Evolutionary conservation across 371 early-diverging fungal species (phyloP), one percentile per base, ranked within the genome.

Genomic region (Syncephalastrum racemosum): DNA sequence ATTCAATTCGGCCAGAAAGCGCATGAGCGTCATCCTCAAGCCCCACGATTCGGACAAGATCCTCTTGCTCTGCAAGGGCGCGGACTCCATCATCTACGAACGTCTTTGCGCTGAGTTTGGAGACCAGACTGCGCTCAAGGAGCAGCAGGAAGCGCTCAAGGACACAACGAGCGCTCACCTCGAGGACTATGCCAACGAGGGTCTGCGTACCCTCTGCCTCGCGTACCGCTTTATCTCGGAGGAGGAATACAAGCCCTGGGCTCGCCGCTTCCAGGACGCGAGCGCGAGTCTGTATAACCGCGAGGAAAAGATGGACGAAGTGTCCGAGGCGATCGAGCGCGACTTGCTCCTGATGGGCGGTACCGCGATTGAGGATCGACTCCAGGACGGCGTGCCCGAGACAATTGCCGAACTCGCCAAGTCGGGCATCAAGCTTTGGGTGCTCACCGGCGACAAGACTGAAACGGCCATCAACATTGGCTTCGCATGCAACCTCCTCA

Each of bases 391-490:
- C 20, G 99, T 98, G 0, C 93, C 94, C n/a, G 90, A 94, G 59
- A 92, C 98, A 0, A 93, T 99, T 56, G 86, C 85, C 49, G 79
- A 82, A 48, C 80, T 97, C 25, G 86, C 95, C 1, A 80, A 80
- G 13, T 97, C 98, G 0, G 97, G 97, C 16, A 94, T 99, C 54
- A 88, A 89, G 53, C 78, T 96, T 12, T 98, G 96, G 96, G 96
- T 99, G 81, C 72, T 99, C 65, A 99, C 99, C 0, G 99, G 99
- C 42, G 99, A 99, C 73, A 93, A 97, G 71, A 91, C 91, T 45
- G 99, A 99, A 68, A 99, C 99, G 14, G 99, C 99, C 24, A 91
- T 97, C 62, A 93, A 93, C 61, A 97, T 97, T 74, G 98, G 95
- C 3, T 90, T 89, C 58, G 87, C 92, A 1, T 95, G 95, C 64